phyloP scores from a whole-genome alignment of 2,329 filamentous ascomycete species.

The Pseudogymnoascus sp. region DNA sequence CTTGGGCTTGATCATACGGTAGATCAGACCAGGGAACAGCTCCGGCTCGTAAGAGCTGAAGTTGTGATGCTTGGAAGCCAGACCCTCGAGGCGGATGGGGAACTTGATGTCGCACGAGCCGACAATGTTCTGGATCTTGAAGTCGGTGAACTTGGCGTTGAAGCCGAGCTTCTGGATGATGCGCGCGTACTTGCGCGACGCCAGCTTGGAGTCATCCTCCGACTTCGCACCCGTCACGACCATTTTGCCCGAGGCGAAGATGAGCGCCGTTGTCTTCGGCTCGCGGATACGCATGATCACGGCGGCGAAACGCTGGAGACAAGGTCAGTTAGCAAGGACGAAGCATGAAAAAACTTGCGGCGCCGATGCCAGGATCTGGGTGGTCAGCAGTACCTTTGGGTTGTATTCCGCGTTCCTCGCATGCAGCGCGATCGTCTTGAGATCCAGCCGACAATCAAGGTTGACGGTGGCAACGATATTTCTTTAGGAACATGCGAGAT shows the following conservation, averaged over 20 bases:
- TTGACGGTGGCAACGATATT: constrained; percentile 99
- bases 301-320: constrained; percentile 81
- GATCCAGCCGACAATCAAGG: constrained; percentile 90
- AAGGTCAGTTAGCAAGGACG: constrained; percentile 32
- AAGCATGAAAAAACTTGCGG: constrained; percentile 36
- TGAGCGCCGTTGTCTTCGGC: constrained; percentile 94
- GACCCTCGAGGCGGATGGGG: constrained; percentile 90
- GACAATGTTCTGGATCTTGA: constrained; percentile 99
- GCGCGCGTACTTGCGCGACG: constrained; percentile 93
- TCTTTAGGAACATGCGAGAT: constrained; percentile 53
- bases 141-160: constrained; percentile 98
- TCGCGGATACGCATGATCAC: constrained; percentile 99
- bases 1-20: constrained; percentile 99
- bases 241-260: constrained; percentile 99
- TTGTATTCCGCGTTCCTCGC: constrained; percentile 98
- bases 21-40: constrained; percentile 97
- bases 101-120: constrained; percentile 99
- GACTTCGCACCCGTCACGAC: constrained; percentile 97
- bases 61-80: constrained; percentile 96
- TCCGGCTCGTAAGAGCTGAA: constrained; percentile 99
- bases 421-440: constrained; percentile 98
- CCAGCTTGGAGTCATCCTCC: constrained; percentile 95
- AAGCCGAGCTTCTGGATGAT: constrained; percentile 99
- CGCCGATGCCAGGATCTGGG: constrained; percentile 33
- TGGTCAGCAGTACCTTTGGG: constrained; percentile 66